Evolutionary conservation across 1,139 yeast species (phyloP), one percentile per base, ranked within the genome.

Genomic region (Lizanozyma gosingica): DNA sequence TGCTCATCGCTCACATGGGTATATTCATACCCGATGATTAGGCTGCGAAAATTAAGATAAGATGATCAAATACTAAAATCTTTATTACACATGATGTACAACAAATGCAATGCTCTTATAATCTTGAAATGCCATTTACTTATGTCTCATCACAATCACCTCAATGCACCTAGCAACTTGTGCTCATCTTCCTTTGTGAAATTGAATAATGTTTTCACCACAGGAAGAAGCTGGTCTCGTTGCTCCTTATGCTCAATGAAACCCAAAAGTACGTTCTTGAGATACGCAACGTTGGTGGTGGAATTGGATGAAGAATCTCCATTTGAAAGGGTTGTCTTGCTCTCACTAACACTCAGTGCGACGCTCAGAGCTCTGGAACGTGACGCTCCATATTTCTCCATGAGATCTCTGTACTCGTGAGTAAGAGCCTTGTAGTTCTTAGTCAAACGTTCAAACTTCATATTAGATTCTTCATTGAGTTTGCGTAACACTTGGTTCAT

Each of bases 181-280:
- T 72, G 75, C 57, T 84, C 94, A 47, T 92, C 97, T 6, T 72
- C 76, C 39, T 72, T 75, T 39, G 71, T 75, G 53, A 92, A 66
- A 43, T 80, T 78, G 45, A 92, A 70, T 39, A 92, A 62, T 45
- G 86, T 80, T 41, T 90, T 76, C 27, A 92, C 70, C 4, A 92
- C 97, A 0, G 97, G 97, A 35, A 92, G 64, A 39, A 92, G 69
- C 56, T 81, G 86, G 33, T 73, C 79, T 41, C 97, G 70, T 59
- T 90, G 97, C n/a, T 90, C 97, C 52, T 75, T 84, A 54, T 86
- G 95, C 54, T 90, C 97, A 46, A 92, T 62, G 57, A 83, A 92
- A 1, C 97, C 97, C 6, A 92, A 63, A 15, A 92, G 61, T 2
- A 92, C 97, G 55, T 92, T 92, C 56, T 84, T 85, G 41, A 88